Conservation (phyloP, 2,329 filamentous ascomycete species). For the Aspergillus tanneri region DNA sequence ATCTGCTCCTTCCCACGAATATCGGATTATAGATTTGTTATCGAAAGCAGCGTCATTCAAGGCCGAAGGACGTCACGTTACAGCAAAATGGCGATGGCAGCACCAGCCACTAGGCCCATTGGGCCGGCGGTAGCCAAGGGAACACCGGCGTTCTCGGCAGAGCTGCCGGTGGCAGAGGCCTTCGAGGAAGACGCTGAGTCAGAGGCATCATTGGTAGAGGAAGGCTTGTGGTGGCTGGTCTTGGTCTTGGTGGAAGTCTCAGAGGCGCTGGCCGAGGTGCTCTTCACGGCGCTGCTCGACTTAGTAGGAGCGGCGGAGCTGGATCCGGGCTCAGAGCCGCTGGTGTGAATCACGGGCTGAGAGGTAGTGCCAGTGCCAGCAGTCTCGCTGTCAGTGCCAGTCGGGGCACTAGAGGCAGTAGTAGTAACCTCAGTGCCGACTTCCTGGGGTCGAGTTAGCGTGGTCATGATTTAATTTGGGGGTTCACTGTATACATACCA, state of each 20-base stretch:
- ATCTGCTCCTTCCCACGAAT: background rate
- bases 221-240: conserved; percentile 17
- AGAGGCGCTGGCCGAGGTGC: conserved; percentile 23
- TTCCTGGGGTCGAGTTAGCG: background rate
- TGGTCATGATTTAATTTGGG: background rate
- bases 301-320: conserved; percentile 25
- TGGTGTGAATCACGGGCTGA: conserved; percentile 33
- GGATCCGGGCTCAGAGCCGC: conserved; percentile 16
- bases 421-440: background rate
- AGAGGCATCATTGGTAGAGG: conserved; percentile 15
- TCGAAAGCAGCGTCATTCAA: background rate
- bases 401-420: background rate
- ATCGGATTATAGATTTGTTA: background rate
- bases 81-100: conserved; percentile 44
- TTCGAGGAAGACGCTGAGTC: conserved; percentile 10
- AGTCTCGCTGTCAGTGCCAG: background rate
- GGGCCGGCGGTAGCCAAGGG: conserved; percentile 40
- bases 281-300: conserved; percentile 17
- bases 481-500: conserved; percentile 19
- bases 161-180: conserved; percentile 20
- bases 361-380: conserved; percentile 27
- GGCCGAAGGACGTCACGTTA: conserved; percentile 28
- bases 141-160: conserved; percentile 32
- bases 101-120: conserved; percentile 41
- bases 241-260: conserved; percentile 24